A percentile compares a stretch with the other conserved stretches of the same genome.
Evolutionary conservation across 306 rosid genomes (phyloP).

Genomic region (Malus orientalis): DNA sequence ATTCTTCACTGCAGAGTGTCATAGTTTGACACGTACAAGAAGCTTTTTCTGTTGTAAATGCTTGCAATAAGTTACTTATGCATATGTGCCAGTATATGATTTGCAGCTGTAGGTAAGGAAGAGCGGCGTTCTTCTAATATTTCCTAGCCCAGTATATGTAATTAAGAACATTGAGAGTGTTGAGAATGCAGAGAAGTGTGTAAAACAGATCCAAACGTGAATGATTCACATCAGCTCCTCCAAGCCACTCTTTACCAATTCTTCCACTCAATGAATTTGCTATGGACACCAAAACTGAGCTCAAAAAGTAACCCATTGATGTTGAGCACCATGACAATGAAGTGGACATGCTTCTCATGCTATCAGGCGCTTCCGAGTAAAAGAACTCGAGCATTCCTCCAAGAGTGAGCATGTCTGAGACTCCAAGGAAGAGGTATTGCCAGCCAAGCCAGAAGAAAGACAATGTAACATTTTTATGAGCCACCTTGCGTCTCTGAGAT

Average conservation of each 20-base stretch:
- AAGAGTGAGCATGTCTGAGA: constrained; percentile 26
- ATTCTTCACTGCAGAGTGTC: background rate
- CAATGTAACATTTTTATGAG: constrained; percentile 1
- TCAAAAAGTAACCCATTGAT: constrained; percentile 29
- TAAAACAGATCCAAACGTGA: constrained; percentile 35
- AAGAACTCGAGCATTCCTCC: constrained; percentile 45
- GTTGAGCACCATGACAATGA: constrained; percentile 34
- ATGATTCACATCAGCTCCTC: constrained; percentile 26
- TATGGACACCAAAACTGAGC: constrained; percentile 25
- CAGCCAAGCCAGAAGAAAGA: constrained; percentile 31
- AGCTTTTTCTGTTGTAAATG: no score
- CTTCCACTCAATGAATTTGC: constrained; percentile 22
- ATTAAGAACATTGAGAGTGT: constrained; percentile 17
- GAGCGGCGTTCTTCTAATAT: background rate
- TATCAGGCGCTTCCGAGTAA: constrained; percentile 30
- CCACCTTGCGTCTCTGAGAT: constrained; percentile 18
- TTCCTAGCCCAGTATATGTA: constrained; percentile 32
- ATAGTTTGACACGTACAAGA: background rate
- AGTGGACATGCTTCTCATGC: constrained; percentile 36
- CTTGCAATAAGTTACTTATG: no score
- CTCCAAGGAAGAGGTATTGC: constrained; percentile 23
- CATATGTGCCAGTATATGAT: no score
- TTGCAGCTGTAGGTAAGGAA: background rate
- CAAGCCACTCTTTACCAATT: constrained; percentile 27
- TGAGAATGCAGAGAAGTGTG: constrained; percentile 27